A percentile compares a stretch with the other conserved stretches of the same genome.
phyloP scores from a whole-genome alignment of 495 filamentous ascomycete genomes.

The Bombardia bombarda region DNA sequence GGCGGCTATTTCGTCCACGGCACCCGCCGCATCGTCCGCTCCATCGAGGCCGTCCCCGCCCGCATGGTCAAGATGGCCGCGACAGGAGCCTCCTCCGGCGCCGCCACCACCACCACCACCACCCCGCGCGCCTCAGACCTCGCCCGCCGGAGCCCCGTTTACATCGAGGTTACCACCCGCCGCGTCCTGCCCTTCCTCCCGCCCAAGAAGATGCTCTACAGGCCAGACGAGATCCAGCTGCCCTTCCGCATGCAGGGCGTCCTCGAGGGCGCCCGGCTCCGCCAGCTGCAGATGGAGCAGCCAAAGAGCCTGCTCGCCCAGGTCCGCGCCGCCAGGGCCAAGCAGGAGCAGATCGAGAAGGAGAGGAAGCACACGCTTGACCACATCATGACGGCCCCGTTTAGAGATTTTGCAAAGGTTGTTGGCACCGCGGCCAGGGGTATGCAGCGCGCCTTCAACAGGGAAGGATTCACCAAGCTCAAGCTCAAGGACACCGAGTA shows the following conservation, averaged over 20 bases:
- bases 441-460: constrained; percentile 30
- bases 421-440: constrained; percentile 21
- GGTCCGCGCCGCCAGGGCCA: constrained; percentile 15
- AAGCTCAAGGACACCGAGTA: constrained; percentile 27
- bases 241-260: constrained; percentile 27
- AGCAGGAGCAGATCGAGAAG: constrained; percentile 21
- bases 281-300: background rate
- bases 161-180: constrained; percentile 29
- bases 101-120: no score
- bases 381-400: constrained; percentile 42
- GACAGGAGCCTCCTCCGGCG: background rate
- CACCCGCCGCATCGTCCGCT: constrained; percentile 30
- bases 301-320: constrained; percentile 14
- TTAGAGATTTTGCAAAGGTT: constrained; percentile 30
- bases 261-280: background rate
- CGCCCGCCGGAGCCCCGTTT: constrained; percentile 14
- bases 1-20: constrained; percentile 40
- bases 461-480: constrained; percentile 40
- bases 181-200: constrained; percentile 28
- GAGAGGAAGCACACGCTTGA: constrained; percentile 35
- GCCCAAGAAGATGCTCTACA: constrained; percentile 21
- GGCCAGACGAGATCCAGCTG: constrained; percentile 28
- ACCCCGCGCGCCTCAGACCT: no score
- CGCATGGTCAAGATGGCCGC: background rate
- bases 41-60: constrained; percentile 31